Evolutionary conservation across 495 filamentous ascomycete species (phyloP), one percentile per base, ranked within the genome.

Genomic region (Aspergillus steynii): DNA sequence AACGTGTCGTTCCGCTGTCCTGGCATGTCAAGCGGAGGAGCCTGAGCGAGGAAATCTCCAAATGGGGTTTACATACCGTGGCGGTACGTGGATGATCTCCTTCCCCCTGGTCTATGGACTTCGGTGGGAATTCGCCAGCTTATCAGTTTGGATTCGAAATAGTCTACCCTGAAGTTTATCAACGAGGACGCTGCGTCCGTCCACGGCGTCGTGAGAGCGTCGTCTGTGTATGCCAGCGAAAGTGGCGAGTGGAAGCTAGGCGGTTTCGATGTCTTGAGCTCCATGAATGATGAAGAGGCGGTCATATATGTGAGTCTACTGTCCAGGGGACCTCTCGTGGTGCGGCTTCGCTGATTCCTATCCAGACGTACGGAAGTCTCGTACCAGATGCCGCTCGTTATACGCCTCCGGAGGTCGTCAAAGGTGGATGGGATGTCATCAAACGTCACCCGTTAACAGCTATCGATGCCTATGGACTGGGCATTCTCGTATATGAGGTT

Each of bases 221-320:
- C 91, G 2, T 96, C 94, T 0, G 83, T 99, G 64, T 98, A 89
- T 70, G 91, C 88, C 14, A 90, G 91, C 71, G 93, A 98, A 71
- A 97, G 95, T 74, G 95, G 95, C 31, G 95, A 98, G 71, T 99
- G 95, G 95, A 97, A 95, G 71, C 77, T 99, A 3, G 92, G 90
- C 4, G 95, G 95, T 8, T 95, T 98, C 59, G 96, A 99, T 63
- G 83, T 96, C 9, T 71, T 98, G 45, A 97, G 94, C 75, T 96
- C 90, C 26, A 89, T 97, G 75, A 97, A 96, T 70, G 95, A 98
- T 42, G 93, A 97, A 58, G 89, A 96, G 55, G 90, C 91, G 7
- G 81, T 96, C 47, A 93, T 97, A 66, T 96, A 96, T 72, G 91
- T 94, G 66, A 62, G 88, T 78, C n/a, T 37, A 12, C 34, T 47